Conservation (phyloP, 371 early-diverging fungal species). For the Haplosporangium sp. region DNA sequence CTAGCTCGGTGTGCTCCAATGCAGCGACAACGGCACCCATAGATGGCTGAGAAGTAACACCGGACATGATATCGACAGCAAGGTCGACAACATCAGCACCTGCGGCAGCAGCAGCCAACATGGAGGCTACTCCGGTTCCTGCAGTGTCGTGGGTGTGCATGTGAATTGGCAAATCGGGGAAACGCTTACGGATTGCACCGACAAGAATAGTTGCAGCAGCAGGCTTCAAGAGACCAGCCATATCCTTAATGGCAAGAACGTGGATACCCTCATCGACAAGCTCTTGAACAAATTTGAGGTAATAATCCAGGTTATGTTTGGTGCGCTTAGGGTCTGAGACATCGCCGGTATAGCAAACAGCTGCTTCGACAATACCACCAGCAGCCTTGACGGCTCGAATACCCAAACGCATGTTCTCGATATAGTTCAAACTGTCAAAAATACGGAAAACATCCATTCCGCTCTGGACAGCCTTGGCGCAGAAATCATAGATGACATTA, state of each 20-base stretch:
- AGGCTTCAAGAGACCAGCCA: slow-evolving; percentile 97
- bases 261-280: slow-evolving; percentile 94
- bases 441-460: slow-evolving; percentile 97
- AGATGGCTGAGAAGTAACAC: slow-evolving; percentile 95
- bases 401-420: slow-evolving; percentile 94
- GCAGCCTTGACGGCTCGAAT: slow-evolving; percentile 94
- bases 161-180: slow-evolving; percentile 95
- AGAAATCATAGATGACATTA: slow-evolving; percentile 95
- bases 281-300: slow-evolving; percentile 88
- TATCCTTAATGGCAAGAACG: slow-evolving; percentile 95
- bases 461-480: slow-evolving; percentile 86
- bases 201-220: slow-evolving; percentile 86
- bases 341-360: slow-evolving; percentile 95
- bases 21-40: slow-evolving; percentile 95
- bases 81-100: slow-evolving; percentile 95
- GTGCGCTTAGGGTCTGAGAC: slow-evolving; percentile 82
- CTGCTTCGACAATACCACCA: slow-evolving; percentile 94
- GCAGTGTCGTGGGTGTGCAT: slow-evolving; percentile 98
- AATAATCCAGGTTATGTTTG: slow-evolving; percentile 92
- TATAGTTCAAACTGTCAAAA: slow-evolving; percentile 96
- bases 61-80: slow-evolving; percentile 96
- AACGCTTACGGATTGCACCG: slow-evolving; percentile 83
- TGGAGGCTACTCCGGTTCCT: slow-evolving; percentile 94
- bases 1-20: slow-evolving; percentile 77
- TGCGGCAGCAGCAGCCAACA: slow-evolving; percentile 93